phyloP scores from a whole-genome alignment of 202 grass and related monocot genomes.

The Carex arenaria region DNA sequence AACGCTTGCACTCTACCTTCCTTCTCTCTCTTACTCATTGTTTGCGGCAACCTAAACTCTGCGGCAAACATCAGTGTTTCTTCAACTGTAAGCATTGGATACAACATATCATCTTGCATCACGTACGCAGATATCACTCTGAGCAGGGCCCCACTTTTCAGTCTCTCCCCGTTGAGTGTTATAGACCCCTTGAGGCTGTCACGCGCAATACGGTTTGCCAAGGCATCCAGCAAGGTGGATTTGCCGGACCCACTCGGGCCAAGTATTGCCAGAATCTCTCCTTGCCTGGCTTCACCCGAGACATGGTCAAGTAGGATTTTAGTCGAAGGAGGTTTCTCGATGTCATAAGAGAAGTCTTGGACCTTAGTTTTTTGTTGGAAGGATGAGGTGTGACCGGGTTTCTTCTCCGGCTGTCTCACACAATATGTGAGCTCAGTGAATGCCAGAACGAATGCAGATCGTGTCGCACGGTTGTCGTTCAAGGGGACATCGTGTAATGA shows the following conservation, averaged over 20 bases:
- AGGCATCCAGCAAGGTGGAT: constrained; percentile 82
- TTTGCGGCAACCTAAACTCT: constrained; percentile 55
- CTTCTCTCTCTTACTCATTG: constrained; percentile 46
- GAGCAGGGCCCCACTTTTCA: constrained; percentile 46
- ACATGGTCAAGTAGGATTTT: constrained; percentile 56
- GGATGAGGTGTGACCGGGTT: not conserved
- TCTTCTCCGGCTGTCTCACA: not conserved
- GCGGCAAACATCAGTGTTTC: constrained; percentile 91
- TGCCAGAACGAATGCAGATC: not conserved
- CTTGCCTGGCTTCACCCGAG: constrained; percentile 66
- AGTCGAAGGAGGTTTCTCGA: not conserved
- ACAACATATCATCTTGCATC: constrained; percentile 89
- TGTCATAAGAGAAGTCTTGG: not conserved
- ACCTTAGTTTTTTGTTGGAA: not conserved
- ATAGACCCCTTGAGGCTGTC: constrained; percentile 55
- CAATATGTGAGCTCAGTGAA: constrained; percentile 17
- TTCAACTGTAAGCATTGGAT: constrained; percentile 88
- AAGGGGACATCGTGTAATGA: not conserved
- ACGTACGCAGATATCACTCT: constrained; percentile 78
- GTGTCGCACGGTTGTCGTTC: not conserved
- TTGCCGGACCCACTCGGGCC: constrained; percentile 87
- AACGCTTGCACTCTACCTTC: constrained; percentile 61
- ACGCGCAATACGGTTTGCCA: constrained; percentile 50
- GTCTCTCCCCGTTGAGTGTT: constrained; percentile 51
- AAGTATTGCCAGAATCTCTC: constrained; percentile 66